Evolutionary conservation across 441 rosid species (phyloP).

Genomic region (Populus tomentosa): DNA sequence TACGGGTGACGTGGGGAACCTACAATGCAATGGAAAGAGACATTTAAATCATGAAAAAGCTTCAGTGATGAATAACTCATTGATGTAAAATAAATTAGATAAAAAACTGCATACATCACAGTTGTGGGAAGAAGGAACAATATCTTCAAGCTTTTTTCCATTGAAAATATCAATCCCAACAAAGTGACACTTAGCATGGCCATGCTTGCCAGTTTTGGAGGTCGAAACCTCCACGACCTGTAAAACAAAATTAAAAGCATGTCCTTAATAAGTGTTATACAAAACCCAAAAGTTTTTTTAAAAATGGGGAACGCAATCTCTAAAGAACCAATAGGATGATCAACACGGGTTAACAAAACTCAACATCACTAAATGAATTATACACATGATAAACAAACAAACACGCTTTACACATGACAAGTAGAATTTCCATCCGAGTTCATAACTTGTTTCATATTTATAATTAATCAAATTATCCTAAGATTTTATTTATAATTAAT

Average conservation of each 20-base stretch:
- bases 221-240: conserved; percentile 97
- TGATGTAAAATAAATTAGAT: background rate
- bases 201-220: conserved; percentile 95
- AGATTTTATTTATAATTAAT: too few species aligned
- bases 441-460: background rate
- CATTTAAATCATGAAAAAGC: background rate
- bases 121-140: conserved; percentile 94
- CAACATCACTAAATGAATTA: too few species aligned
- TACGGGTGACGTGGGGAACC: conserved; percentile 94
- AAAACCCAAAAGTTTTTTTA: background rate
- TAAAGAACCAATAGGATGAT: background rate
- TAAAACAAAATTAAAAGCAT: background rate
- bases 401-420: background rate
- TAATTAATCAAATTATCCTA: background rate
- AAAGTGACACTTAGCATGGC: conserved; percentile 96
- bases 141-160: conserved; percentile 92
- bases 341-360: background rate
- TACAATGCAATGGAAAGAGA: conserved; percentile 15
- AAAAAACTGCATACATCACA: conserved; percentile 56
- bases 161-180: conserved; percentile 90
- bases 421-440: background rate
- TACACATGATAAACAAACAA: background rate
- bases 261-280: background rate
- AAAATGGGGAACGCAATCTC: background rate
- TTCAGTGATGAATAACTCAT: background rate